phyloP scores from a whole-genome alignment of 495 filamentous ascomycete genomes.

The Bombardia bombarda region DNA sequence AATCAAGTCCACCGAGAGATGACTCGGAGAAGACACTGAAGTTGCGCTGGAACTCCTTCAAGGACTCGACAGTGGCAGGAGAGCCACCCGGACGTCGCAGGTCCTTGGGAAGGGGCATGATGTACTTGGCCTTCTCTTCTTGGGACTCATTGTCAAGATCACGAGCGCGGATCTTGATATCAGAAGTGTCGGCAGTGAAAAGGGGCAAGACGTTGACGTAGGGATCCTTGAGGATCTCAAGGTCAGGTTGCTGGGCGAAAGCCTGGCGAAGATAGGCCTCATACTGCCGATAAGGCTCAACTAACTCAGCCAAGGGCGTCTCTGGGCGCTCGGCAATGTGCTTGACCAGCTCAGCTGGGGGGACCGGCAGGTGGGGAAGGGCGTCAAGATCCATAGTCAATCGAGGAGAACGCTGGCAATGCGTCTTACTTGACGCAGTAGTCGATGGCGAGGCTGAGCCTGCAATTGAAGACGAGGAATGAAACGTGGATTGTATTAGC shows the following conservation, averaged over 20 bases:
- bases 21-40: constrained; percentile 73
- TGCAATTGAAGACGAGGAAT: too few species aligned
- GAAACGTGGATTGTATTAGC: too few species aligned
- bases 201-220: constrained; percentile 63
- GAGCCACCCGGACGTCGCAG: constrained; percentile 52
- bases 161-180: constrained; percentile 55
- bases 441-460: too few species aligned
- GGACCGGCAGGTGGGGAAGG: constrained; percentile 36
- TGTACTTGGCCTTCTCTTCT: constrained; percentile 55
- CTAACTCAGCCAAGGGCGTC: constrained; percentile 45
- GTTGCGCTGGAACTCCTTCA: constrained; percentile 66
- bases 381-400: too few species aligned
- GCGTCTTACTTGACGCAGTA: too few species aligned
- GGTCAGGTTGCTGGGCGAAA: constrained; percentile 61
- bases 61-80: constrained; percentile 52
- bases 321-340: constrained; percentile 43
- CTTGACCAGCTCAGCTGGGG: constrained; percentile 33
- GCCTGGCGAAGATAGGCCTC: constrained; percentile 60
- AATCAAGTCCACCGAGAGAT: constrained; percentile 55
- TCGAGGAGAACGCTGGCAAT: too few species aligned
- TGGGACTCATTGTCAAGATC: constrained; percentile 49
- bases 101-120: constrained; percentile 56
- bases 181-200: constrained; percentile 48
- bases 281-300: constrained; percentile 61
- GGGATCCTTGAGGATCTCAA: constrained; percentile 50